Evolutionary conservation across 768 basidiomycete genomes (phyloP), one percentile per base, ranked within the genome.

Genomic region (Boletus rubropictus): DNA sequence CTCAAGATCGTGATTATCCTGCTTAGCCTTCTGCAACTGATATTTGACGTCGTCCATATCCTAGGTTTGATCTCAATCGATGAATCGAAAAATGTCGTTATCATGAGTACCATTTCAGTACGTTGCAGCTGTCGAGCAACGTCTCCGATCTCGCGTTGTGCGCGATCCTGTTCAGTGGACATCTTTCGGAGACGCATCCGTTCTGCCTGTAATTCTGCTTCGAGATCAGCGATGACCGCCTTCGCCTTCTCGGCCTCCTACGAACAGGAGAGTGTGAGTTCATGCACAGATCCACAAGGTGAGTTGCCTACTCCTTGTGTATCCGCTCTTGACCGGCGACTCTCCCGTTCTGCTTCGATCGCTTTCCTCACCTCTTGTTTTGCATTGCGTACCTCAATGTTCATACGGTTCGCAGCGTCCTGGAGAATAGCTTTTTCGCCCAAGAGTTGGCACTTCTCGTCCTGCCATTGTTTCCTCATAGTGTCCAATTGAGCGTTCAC

Each of bases 41-140:
- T 74, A 64, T 53, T 80, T 82, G 35, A 91, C 78, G 42, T 84
- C 85, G 21, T 84, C 79, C 78, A 91, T 88, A 57, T 89, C 87
- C 87, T 90, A 54, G 20, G 11, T 24, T 42, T 6, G n/a, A 17
- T 35, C 50, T 57, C 37, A 51, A 20, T 27, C 11, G 20, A 39
- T 18, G 35, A 11, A 33, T 39, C 21, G n/a, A 44, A 31, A 12
- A 34, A 17, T 17, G 24, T 24, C 20, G n/a, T 29, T 6, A 24
- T 24, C 36, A n/a, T 7, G 3, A 59, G 59, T 58, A 86, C 87
- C 34, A 78, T 75, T 70, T 89, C 85, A 11, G 84, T 84, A 22
- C 86, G 75, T 51, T 79, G 76, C 55, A 91, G 62, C 51, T 90
- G 79, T 12, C 74, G 68, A 24, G 80, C 54, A 40, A 90, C 72